Percentiles rank a stretch among this genome's conserved stretches.
Conservation (phyloP, 1,139 yeast genomes). For the Nakaseomyces glabratus region DNA sequence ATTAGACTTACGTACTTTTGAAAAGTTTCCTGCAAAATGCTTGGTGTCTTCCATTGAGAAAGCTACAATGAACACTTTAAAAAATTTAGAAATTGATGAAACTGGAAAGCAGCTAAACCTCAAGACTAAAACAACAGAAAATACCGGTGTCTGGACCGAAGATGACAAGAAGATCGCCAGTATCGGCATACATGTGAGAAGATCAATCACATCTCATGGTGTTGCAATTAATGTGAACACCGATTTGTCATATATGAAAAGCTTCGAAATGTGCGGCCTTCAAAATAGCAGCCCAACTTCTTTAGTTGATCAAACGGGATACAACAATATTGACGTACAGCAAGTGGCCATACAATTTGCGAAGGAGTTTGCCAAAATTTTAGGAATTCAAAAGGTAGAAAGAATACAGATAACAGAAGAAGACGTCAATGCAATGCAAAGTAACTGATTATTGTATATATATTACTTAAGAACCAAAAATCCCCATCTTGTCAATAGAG, state of each 20-base stretch:
- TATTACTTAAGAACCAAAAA: neutral
- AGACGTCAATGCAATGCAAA: slow-evolving; percentile 19
- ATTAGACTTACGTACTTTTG: slow-evolving; percentile 58
- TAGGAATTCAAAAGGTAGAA: slow-evolving; percentile 42
- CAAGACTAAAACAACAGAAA: slow-evolving; percentile 45
- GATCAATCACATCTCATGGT: slow-evolving; percentile 86
- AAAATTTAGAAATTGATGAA: slow-evolving; percentile 24
- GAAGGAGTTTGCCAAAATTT: slow-evolving; percentile 41
- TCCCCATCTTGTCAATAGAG: neutral
- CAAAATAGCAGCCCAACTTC: slow-evolving; percentile 52
- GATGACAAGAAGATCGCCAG: slow-evolving; percentile 70
- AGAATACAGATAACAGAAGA: slow-evolving; percentile 26
- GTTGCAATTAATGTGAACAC: slow-evolving; percentile 72
- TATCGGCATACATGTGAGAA: slow-evolving; percentile 76
- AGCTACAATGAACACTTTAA: slow-evolving; percentile 49
- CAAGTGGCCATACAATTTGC: slow-evolving; percentile 47
- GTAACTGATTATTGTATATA: neutral
- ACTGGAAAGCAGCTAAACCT: slow-evolving; percentile 33
- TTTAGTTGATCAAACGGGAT: slow-evolving; percentile 30
- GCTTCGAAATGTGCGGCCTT: slow-evolving; percentile 79
- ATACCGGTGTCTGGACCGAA: slow-evolving; percentile 82
- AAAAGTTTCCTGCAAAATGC: slow-evolving; percentile 57
- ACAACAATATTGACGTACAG: slow-evolving; percentile 26
- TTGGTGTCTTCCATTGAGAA: slow-evolving; percentile 65
- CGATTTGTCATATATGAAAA: slow-evolving; percentile 60